A percentile compares a stretch with the other conserved stretches of the same genome.
Conservation (phyloP, 2,329 filamentous ascomycete species). For the Fusarium verrucosum region DNA sequence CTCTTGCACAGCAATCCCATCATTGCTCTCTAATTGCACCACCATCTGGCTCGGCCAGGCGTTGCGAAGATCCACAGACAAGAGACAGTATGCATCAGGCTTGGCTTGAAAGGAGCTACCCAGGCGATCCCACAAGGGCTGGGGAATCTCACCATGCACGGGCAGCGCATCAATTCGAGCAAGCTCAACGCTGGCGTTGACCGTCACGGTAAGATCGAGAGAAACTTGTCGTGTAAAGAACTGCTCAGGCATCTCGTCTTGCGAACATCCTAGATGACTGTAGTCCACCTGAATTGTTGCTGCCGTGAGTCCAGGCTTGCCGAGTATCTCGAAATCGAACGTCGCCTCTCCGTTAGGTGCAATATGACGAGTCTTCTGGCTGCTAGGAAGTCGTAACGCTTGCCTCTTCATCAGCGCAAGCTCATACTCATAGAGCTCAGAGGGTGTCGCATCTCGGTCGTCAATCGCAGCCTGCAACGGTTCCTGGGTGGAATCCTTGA, state of each 20-base stretch:
- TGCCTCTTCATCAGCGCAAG: constrained; percentile 79
- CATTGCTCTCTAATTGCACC: constrained; percentile 67
- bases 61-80: constrained; percentile 87
- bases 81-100: constrained; percentile 75
- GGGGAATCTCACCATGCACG: constrained; percentile 72
- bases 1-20: constrained; percentile 61
- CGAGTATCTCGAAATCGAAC: constrained; percentile 85
- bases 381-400: constrained; percentile 67
- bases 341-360: constrained; percentile 71
- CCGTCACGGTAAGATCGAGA: constrained; percentile 84
- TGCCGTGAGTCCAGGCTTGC: constrained; percentile 83
- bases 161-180: constrained; percentile 81
- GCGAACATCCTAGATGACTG: constrained; percentile 76
- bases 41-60: constrained; percentile 85
- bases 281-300: constrained; percentile 88
- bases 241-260: constrained; percentile 72
- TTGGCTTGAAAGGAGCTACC: constrained; percentile 49
- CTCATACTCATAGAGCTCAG: constrained; percentile 88
- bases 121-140: constrained; percentile 64
- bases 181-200: constrained; percentile 90
- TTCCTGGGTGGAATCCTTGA: constrained; percentile 85
- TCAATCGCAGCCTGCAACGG: constrained; percentile 78
- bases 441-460: constrained; percentile 79
- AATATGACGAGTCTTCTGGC: constrained; percentile 67
- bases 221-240: constrained; percentile 88